Evolutionary conservation across 345 rosid genomes (phyloP), one percentile per base, ranked within the genome.

Genomic region (Draba incana): DNA sequence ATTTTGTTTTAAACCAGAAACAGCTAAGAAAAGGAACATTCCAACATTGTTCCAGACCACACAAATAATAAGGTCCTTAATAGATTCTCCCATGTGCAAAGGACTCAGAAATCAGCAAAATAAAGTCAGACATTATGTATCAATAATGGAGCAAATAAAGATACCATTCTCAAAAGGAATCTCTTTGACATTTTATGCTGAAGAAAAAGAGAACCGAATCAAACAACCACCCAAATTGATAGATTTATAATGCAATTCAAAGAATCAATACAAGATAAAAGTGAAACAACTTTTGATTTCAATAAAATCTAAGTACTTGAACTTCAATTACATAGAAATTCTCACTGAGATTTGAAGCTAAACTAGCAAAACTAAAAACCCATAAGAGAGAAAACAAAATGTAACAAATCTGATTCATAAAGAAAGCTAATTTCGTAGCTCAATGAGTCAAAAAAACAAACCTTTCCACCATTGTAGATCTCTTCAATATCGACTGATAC

Each of bases 401-500:
- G 50, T 59, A 67, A 67, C 13, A 35, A n/a, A 2, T 12, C 23
- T 33, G 35, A 64, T 50, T 46, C 47, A 20, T 48, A 10, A 28
- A 47, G 41, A 6, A 56, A 52, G 67, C 44, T 43, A 58, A 15
- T 58, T 58, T 60, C 6, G n/a, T 15, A 73, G 66, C 61, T 65
- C 1, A 57, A 28, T 6, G 53, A 31, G 64, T 46, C 37, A 7
- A 50, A 23, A 55, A 7, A 50, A 23, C 63, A 27, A 54, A 87
- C 98, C 92, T 88, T 85, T 66, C 98, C 95, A 62, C 89, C 86
- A 64, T 89, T 86, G 78, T 70, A 82, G 84, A 92, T 89, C 92
- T 88, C 85, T 83, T 89, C 96, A 77, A 83, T 71, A 58, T 85
- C 84, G 57, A 88, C 59, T 42, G 87, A 84, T 64, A 84, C 77